Evolutionary conservation across 495 filamentous ascomycete species (phyloP).

Genomic region (Symbiotaphrina buchneri): DNA sequence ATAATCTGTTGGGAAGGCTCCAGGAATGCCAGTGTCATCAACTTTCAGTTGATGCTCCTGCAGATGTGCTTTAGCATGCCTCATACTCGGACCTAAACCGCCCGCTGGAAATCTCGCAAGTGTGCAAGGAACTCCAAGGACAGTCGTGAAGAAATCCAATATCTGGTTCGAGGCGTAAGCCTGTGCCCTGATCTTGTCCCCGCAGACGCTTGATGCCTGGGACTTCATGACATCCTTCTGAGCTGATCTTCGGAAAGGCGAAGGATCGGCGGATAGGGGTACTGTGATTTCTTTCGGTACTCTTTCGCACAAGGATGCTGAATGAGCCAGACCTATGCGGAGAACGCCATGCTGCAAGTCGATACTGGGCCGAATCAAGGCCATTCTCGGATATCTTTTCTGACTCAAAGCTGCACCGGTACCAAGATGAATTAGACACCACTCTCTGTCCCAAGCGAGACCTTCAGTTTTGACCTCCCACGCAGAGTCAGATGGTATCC

Average conservation of each 20-base stretch:
- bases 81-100: conserved; percentile 15
- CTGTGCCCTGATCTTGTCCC: conserved; percentile 45
- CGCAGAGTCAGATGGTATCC: conserved; percentile 31
- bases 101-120: conserved; percentile 58
- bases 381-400: conserved; percentile 67
- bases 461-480: conserved; percentile 68
- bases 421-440: conserved; percentile 73
- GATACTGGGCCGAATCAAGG: conserved; percentile 45
- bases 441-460: conserved; percentile 80
- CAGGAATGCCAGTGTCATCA: conserved; percentile 7
- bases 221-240: conserved; percentile 7
- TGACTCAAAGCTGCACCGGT: conserved; percentile 59
- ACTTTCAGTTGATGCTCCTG: conserved; percentile 20
- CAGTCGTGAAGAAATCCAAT: conserved; percentile 48
- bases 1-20: conserved; percentile 4
- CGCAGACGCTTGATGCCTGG: conserved; percentile 46
- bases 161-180: conserved; percentile 40
- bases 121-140: conserved; percentile 52
- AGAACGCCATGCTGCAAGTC: conserved; percentile 39
- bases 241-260: conserved; percentile 15
- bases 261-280: conserved; percentile 35
- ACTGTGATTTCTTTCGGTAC: conserved; percentile 27
- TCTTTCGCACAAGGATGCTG: conserved; percentile 6
- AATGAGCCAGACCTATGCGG: conserved; percentile 13
- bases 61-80: conserved; percentile 42